These are phyloP conservation scores for Lichenothelia convexa DNA, from an alignment of 495 filamentous ascomycete species.

Conservation along the genomic window DNA sequence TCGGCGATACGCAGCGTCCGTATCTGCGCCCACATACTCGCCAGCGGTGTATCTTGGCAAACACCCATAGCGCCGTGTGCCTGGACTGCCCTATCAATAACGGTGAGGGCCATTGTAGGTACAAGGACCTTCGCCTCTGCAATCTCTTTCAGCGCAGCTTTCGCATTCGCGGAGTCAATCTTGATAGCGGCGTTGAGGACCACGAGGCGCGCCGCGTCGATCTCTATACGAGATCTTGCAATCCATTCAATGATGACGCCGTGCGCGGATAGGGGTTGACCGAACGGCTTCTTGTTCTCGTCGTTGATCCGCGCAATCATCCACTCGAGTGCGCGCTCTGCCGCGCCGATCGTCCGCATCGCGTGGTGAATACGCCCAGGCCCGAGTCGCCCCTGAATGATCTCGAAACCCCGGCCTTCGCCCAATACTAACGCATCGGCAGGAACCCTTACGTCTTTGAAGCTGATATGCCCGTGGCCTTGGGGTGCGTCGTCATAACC, in stretches of 20 bases:
- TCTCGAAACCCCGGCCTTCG: slow-evolving; percentile 26
- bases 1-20: slow-evolving; percentile 24
- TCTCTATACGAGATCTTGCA: slow-evolving; percentile 21
- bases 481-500: slow-evolving; percentile 26
- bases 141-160: slow-evolving; percentile 23
- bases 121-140: slow-evolving; percentile 25
- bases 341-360: slow-evolving; percentile 25
- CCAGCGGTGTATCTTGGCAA: slow-evolving; percentile 24
- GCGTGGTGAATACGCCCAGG: slow-evolving; percentile 26
- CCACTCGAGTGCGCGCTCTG: slow-evolving; percentile 23
- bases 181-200: slow-evolving; percentile 24
- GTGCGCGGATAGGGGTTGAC: slow-evolving; percentile 23
- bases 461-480: slow-evolving; percentile 25
- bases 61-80: slow-evolving; percentile 25
- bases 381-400: slow-evolving; percentile 25
- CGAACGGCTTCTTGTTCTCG: slow-evolving; percentile 20
- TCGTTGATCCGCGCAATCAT: slow-evolving; percentile 21
- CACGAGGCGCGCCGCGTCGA: slow-evolving; percentile 20
- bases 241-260: slow-evolving; percentile 26
- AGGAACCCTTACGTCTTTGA: slow-evolving; percentile 23
- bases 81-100: slow-evolving; percentile 27
- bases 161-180: slow-evolving; percentile 23
- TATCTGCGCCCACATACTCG: slow-evolving; percentile 26
- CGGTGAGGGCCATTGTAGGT: slow-evolving; percentile 17
- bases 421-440: slow-evolving; percentile 24